A percentile compares a stretch with the other conserved stretches of the same genome.
Evolutionary conservation across 148 eudicot genomes (phyloP).

Genomic region (Gaultheria prostrata): DNA sequence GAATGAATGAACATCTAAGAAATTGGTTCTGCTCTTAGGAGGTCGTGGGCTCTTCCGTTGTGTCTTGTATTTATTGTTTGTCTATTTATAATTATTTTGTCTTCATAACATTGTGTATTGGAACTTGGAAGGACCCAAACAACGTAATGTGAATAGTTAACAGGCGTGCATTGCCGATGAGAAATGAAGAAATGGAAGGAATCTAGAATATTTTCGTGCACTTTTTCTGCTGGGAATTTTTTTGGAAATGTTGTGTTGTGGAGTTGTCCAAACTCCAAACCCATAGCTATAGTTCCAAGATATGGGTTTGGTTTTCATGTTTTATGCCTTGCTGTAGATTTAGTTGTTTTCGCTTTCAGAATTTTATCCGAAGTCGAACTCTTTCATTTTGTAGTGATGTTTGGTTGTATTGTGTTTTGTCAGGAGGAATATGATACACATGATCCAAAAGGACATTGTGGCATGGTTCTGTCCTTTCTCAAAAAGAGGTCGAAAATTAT

Average conservation of each 20-base stretch:
- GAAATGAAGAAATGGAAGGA: not conserved
- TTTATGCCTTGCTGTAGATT: not conserved
- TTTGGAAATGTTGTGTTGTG: not conserved
- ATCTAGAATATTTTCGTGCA: not conserved
- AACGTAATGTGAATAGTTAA: not conserved
- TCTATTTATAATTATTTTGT: not conserved
- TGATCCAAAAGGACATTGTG: conserved; percentile 89
- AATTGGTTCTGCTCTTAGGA: not conserved
- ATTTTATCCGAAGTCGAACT: not conserved
- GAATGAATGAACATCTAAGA: not conserved
- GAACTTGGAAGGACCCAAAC: not conserved
- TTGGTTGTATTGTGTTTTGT: conserved; percentile 7
- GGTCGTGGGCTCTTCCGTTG: not conserved
- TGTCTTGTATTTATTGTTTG: not conserved
- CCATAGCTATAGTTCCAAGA: conserved; percentile 1
- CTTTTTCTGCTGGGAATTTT: not conserved
- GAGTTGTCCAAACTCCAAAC: conserved; percentile 3
- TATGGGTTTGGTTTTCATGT: not conserved
- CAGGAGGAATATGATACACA: conserved; percentile 99
- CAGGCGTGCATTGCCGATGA: not conserved
- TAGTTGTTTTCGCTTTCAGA: not conserved
- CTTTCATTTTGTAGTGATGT: not conserved
- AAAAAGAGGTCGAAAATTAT: conserved; percentile 84
- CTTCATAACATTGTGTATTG: not conserved
- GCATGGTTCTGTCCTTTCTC: conserved; percentile 70